These are phyloP conservation scores for Aspergillus ochraceus DNA, from an alignment of 2,329 filamentous ascomycete species.

Conservation along the genomic window DNA sequence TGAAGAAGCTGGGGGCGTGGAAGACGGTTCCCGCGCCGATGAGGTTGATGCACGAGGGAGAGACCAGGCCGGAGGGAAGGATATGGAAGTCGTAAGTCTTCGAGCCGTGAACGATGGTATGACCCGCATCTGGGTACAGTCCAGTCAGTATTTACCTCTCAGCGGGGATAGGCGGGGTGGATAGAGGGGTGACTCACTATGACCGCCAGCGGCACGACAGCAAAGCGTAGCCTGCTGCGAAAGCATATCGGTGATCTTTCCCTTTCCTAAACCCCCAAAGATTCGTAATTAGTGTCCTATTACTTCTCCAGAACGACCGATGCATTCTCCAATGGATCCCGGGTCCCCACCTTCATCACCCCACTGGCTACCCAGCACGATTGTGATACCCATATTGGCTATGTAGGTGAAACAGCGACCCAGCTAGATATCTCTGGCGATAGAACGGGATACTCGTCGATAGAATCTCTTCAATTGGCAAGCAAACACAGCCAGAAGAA, in stretches of 20 bases:
- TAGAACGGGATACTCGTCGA: background rate
- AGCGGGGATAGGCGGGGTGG: background rate
- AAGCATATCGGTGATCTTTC: constrained; percentile 51
- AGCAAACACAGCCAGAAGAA: background rate
- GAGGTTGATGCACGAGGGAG: constrained; percentile 47
- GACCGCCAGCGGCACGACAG: constrained; percentile 48
- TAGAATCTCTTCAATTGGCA: background rate
- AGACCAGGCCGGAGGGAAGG: constrained; percentile 47
- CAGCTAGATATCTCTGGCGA: background rate
- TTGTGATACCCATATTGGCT: constrained; percentile 37
- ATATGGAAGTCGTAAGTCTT: constrained; percentile 53
- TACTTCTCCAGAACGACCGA: background rate
- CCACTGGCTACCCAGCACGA: constrained; percentile 50
- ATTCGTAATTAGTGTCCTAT: constrained; percentile 8
- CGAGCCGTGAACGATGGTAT: constrained; percentile 49
- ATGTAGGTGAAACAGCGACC: background rate
- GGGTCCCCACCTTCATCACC: constrained; percentile 45
- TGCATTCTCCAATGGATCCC: background rate
- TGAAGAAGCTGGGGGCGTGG: constrained; percentile 51
- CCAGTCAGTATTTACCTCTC: background rate
- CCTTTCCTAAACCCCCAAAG: constrained; percentile 39
- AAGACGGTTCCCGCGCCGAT: constrained; percentile 50
- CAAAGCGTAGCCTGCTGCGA: constrained; percentile 46
- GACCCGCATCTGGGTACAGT: constrained; percentile 40
- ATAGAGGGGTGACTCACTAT: constrained; percentile 38